Evolutionary conservation across 2,329 filamentous ascomycete species (phyloP).

Genomic region (Metarhizium anisopliae): DNA sequence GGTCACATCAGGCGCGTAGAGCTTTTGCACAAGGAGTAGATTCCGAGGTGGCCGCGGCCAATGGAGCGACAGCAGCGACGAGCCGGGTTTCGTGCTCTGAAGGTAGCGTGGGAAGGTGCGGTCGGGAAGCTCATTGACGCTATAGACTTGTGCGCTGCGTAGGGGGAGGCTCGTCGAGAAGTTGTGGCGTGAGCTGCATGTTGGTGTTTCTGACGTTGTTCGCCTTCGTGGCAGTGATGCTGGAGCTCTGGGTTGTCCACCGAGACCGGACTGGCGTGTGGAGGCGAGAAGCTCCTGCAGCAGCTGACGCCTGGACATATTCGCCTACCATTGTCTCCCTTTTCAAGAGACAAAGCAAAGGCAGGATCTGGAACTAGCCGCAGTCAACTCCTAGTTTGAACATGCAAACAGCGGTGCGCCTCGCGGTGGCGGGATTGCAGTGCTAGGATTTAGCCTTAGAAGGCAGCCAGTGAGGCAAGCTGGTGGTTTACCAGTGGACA

Average conservation of each 20-base stretch:
- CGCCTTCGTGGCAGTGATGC: background rate
- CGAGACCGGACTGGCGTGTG: background rate
- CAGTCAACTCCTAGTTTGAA: too few relatives aligned
- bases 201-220: background rate
- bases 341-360: background rate
- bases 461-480: too few relatives aligned
- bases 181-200: constrained; percentile 17
- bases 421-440: too few relatives aligned
- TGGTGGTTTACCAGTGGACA: too few relatives aligned
- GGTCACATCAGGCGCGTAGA: constrained; percentile 44
- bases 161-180: constrained; percentile 39
- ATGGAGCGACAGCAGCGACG: constrained; percentile 45
- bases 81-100: constrained; percentile 34
- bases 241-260: background rate
- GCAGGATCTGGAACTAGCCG: background rate
- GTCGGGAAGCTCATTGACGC: constrained; percentile 23
- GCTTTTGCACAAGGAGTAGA: constrained; percentile 49
- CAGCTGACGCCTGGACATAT: constrained; percentile 12
- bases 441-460: too few relatives aligned
- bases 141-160: constrained; percentile 24
- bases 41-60: constrained; percentile 47
- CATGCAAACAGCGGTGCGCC: too few relatives aligned
- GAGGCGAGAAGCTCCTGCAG: constrained; percentile 1
- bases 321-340: constrained; percentile 1
- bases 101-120: constrained; percentile 27